A percentile compares a stretch with the other conserved stretches of the same genome.
Conservation (phyloP, 2,329 filamentous ascomycete species). For the Hysterium pulicare region DNA sequence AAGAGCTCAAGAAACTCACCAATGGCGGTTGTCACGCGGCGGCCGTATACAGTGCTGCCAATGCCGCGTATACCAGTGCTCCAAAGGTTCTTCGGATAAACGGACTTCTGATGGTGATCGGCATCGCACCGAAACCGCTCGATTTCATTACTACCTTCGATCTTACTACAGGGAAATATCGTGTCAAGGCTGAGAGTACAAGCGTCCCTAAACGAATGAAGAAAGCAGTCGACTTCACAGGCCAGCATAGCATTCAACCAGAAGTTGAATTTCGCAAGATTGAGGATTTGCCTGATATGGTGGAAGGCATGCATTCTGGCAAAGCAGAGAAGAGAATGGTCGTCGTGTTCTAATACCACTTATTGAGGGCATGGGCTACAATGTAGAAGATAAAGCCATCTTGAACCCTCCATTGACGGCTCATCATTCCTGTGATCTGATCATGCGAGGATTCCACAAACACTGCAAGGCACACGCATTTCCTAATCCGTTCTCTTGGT, state of each 20-base stretch:
- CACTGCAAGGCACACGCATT: no score
- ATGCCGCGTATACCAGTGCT: conserved; percentile 37
- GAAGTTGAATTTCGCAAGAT: conserved; percentile 39
- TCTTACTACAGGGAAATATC: conserved; percentile 39
- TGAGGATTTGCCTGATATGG: conserved; percentile 40
- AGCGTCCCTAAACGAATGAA: conserved; percentile 43
- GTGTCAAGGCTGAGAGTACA: conserved; percentile 43
- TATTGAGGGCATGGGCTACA: no score
- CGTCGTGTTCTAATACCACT: conserved; percentile 30
- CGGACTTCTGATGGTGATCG: conserved; percentile 44
- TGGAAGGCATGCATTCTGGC: conserved; percentile 38
- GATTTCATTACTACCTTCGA: conserved; percentile 39
- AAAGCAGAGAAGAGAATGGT: conserved; percentile 37
- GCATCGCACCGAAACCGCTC: conserved; percentile 38
- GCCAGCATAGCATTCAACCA: conserved; percentile 41
- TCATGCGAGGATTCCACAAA: no score
- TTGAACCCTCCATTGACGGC: no score
- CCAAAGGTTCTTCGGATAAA: conserved; percentile 36
- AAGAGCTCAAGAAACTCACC: conserved; percentile 42
- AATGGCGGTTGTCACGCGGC: conserved; percentile 39
- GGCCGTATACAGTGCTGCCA: conserved; percentile 41
- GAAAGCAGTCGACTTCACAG: conserved; percentile 45
- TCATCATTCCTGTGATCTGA: no score
- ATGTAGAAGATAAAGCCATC: no score
- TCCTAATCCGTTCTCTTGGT: no score